phyloP scores from a whole-genome alignment of 202 grass and related monocot species.

The Thinopyrum obtusiflorum region DNA sequence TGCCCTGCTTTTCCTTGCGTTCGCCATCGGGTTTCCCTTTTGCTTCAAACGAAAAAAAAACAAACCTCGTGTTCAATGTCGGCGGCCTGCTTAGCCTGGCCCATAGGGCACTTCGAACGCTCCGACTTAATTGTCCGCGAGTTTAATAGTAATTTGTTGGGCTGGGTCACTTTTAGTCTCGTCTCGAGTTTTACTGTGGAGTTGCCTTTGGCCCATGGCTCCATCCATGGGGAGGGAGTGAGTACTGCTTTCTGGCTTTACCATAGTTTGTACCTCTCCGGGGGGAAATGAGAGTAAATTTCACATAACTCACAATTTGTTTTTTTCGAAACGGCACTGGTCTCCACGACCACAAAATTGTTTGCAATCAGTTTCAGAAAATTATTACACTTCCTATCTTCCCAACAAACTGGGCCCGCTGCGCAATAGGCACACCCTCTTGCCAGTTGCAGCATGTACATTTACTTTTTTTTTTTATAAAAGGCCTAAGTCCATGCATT shows the following conservation, averaged over 20 bases:
- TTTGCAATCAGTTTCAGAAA: neutral
- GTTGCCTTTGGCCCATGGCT: slow-evolving; percentile 3
- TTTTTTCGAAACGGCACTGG: neutral
- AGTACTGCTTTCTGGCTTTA: neutral
- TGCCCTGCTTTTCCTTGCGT: slow-evolving; percentile 8
- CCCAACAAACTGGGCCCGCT: neutral
- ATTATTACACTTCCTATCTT: neutral
- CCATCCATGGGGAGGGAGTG: neutral
- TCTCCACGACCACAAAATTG: neutral
- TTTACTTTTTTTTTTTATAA: neutral
- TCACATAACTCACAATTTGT: neutral
- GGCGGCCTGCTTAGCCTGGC: slow-evolving; percentile 13
- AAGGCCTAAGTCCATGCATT: no score
- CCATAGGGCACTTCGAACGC: neutral
- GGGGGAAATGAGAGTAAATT: no score
- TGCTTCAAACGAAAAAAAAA: neutral
- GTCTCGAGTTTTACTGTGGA: neutral
- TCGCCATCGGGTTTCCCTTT: neutral
- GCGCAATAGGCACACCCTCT: neutral
- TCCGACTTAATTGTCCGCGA: neutral
- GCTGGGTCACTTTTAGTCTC: neutral
- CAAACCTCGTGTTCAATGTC: neutral
- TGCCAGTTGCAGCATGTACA: neutral
- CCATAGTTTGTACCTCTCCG: neutral
- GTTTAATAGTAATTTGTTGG: neutral